Evolutionary conservation across 257 asterid genomes (phyloP), one percentile per base, ranked within the genome.

Genomic region (Plantago major): DNA sequence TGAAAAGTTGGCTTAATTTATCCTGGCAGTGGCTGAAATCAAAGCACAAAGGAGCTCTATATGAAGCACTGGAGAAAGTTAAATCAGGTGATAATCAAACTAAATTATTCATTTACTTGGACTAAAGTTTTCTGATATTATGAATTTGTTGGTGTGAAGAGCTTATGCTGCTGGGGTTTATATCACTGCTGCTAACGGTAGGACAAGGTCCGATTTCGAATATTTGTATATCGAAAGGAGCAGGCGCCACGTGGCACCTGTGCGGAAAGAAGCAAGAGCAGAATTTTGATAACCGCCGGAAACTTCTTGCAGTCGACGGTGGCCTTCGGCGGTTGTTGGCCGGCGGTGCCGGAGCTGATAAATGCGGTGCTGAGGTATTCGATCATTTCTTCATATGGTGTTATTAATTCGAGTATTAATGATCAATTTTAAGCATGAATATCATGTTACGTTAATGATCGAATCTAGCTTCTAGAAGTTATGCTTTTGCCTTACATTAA

Each of bases 101-200:
- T 22, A 22, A n/a, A 22, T 22, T 1, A 22, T 22, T 22, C 26
- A 22, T 22, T 22, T 22, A 22, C 2, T 22, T 22, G 26, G 26
- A 22, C 1, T 22, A 22, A 22, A 22, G 26, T 10, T 7, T 11
- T 37, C 33, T 51, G 11, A 37, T 3, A 22, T 9, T 19, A 53
- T 11, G 40, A 53, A 19, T 37, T 2, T 7, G 45, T 17, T 11
- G 0, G 18, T 38, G n/a, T 60, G 14, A 18, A 91, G 98, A 88
- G 79, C 79, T 91, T 71, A 91, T 91, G 98, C 79, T 88, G 71
- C 68, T 91, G 73, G 98, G 98, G 42, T 91, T 91, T 52, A 91
- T 91, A 73, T 91, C 98, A 16, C 56, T 91, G 79, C 81, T 91
- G 53, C 76, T 91, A 30, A 88, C 97, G 6, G 88, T 84, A 18